Evolutionary conservation across 2,329 filamentous ascomycete species (phyloP), one percentile per base, ranked within the genome.

Genomic region (Neofusicoccum ribis): DNA sequence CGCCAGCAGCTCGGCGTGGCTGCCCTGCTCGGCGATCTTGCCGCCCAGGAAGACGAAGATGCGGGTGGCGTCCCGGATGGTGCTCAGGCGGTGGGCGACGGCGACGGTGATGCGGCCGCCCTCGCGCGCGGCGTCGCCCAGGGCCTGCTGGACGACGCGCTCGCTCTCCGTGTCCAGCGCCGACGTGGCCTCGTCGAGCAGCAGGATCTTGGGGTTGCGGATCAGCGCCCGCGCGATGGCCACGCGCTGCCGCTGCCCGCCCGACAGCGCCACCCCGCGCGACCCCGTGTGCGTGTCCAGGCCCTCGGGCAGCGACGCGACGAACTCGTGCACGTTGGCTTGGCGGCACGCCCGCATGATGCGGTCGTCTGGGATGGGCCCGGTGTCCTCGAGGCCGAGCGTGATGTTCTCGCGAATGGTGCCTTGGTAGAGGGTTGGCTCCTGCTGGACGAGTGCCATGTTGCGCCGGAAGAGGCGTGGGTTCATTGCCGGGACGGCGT

Each of bases 161-260:
- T 91, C 89, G 0, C 84, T 87, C 70, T 89, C 84, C 0, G 87
- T 87, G 68, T 91, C 89, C 0, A 92, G 80, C 60, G 80, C 83
- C 1, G 79, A 82, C 0, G 86, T 88, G 3, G 86, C 85, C 72
- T 88, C 86, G 62, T 89, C 86, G 0, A 89, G 77, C 0, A 88
- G 74, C 2, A 88, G 73, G 3, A 88, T 71, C 5, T 75, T 72
- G 0, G 85, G 85, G 23, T 82, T 79, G 0, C 84, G 78, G 5
- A 87, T 78, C 7, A 88, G 73, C 0, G 85, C 85, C 8, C 84
- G 77, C 1, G 85, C 85, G 44, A 87, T 84, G 0, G 82, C 82
- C 3, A 87, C 77, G 0, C 85, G 79, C 69, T 88, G 85, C 54
- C 83, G 80, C 69, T 87, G 85, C 0, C 85, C 85, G 2, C 85